Evolutionary conservation across 495 filamentous ascomycete genomes (phyloP), one percentile per base, ranked within the genome.

Genomic region (Terfezia claveryi): DNA sequence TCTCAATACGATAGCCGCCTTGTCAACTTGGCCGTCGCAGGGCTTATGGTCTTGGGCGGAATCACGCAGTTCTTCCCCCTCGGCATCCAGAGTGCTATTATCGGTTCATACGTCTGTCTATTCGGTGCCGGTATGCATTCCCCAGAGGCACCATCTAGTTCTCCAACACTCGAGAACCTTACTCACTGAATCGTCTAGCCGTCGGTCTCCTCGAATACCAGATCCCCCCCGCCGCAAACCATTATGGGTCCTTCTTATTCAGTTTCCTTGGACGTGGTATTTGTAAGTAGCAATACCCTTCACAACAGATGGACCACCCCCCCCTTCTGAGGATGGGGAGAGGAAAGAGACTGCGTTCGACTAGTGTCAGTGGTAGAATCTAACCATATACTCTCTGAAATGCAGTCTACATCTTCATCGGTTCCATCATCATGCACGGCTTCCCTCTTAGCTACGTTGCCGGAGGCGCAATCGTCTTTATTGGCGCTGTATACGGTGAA

Each of bases 221-320:
- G 69, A 87, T 94, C 60, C 92, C 92, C 5, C 85, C 87, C 37
- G 87, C 94, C 67, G 74, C 93, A 38, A 81, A 86, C 56, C 79
- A 83, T 67, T 95, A 96, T 75, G 91, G 88, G 16, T 87, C 83
- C 23, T 99, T 99, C 78, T 80, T 96, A 65, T 96, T 95, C 75
- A 87, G 81, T 50, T 96, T 99, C 76, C 67, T 96, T 60, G 91
- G 91, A 54, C 87, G 91, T 62, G 91, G 91, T 67, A 72, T 87
- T 67, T 96, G 87, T 95, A 78, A 70, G 87, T 80, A 37, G 8
- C 27, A 51, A 32, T 20, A 49, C 50, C 50, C 27, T 11, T 6
- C 50, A 12, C 12, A 46, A 46, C 41, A 14, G 8, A 46, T 4
- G 4, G 41, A 9, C 41, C 0, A 44, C 41, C 8, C 41, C 12